Evolutionary conservation across 257 asterid species (phyloP).

Genomic region (Przewalskia tangutica): DNA sequence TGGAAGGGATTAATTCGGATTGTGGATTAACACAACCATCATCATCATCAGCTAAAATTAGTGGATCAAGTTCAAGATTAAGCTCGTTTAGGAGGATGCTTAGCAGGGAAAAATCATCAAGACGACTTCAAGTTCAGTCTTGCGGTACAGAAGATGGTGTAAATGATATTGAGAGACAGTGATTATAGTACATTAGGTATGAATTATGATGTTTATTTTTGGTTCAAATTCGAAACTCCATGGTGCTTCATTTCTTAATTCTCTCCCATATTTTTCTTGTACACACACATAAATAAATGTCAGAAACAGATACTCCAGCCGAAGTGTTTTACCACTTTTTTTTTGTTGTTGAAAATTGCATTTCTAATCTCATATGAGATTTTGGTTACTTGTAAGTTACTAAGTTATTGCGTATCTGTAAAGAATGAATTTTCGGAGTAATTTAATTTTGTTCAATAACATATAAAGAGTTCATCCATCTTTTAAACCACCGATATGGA

Average conservation of each 20-base stretch:
- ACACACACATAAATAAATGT: background rate
- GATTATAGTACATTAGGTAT: background rate
- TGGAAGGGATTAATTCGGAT: constrained; percentile 17
- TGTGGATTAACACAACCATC: background rate
- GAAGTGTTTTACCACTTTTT: background rate
- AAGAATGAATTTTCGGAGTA: too few species aligned
- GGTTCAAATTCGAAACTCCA: background rate
- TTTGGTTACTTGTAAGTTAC: too few species aligned
- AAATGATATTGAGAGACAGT: constrained; percentile 67
- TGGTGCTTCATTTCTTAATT: background rate
- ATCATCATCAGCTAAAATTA: constrained; percentile 14
- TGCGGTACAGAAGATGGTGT: constrained; percentile 26
- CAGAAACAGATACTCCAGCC: background rate
- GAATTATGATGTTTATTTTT: background rate
- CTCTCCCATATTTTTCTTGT: background rate
- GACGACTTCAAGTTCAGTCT: constrained; percentile 38
- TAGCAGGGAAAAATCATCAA: constrained; percentile 53
- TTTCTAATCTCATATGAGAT: too few species aligned
- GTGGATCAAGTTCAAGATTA: constrained; percentile 48
- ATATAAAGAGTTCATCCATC: too few species aligned
- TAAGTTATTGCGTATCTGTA: too few species aligned
- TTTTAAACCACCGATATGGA: too few species aligned
- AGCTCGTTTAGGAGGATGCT: constrained; percentile 67
- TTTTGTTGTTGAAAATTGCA: too few species aligned
- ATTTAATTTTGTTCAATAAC: too few species aligned